Percentiles rank a stretch among this genome's conserved stretches.
These are phyloP conservation scores for Phytophthora ramorum DNA, from an alignment of 352 stramenopile genomes.

Conservation along the genomic window DNA sequence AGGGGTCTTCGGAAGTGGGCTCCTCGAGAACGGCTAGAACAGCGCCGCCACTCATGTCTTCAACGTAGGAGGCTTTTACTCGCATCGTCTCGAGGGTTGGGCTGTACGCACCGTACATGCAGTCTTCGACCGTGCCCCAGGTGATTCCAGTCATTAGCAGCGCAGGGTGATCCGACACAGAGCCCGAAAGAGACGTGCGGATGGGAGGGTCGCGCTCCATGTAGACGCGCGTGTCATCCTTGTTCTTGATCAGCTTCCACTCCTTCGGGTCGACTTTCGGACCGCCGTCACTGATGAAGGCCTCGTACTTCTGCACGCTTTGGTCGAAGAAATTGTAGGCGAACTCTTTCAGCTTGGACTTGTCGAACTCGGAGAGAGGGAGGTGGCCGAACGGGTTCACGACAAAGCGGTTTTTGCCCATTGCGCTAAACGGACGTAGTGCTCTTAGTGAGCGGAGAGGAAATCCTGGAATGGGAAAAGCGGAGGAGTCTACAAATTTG, in stretches of 20 bases:
- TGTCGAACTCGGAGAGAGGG: conserved; percentile 14
- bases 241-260: conserved; percentile 43
- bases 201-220: conserved; percentile 25
- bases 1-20: conserved; percentile 50
- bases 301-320: conserved; percentile 43
- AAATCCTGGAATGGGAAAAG: neutral
- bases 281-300: conserved; percentile 31
- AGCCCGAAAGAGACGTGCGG: conserved; percentile 13
- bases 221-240: conserved; percentile 37
- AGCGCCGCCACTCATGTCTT: conserved; percentile 43
- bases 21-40: conserved; percentile 49
- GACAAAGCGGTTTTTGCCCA: conserved; percentile 36
- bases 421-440: neutral
- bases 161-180: conserved; percentile 19
- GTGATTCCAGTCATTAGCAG: conserved; percentile 38
- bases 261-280: conserved; percentile 39
- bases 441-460: neutral
- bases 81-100: conserved; percentile 40
- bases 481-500: neutral
- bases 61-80: conserved; percentile 49
- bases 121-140: conserved; percentile 39
- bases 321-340: conserved; percentile 36
- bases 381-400: conserved; percentile 32
- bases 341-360: conserved; percentile 24
- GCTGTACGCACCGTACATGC: conserved; percentile 40